Percentiles rank a stretch among this genome's conserved stretches.
phyloP scores from a whole-genome alignment of 192 early-diverging fungal genomes.

The Coemansia sp. region DNA sequence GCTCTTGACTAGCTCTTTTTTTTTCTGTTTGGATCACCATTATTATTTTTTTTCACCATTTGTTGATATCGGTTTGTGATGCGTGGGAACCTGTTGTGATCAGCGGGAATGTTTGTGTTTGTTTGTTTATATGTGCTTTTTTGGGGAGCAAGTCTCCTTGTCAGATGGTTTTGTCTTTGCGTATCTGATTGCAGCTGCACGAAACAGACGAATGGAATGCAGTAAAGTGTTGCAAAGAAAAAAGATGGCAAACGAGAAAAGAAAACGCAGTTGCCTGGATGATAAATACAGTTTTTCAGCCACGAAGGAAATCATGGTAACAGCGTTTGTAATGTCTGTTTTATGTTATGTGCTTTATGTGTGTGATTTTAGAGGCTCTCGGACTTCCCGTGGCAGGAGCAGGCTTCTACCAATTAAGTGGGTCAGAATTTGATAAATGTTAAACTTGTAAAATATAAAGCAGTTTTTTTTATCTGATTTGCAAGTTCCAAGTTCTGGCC shows the following conservation, averaged over 20 bases:
- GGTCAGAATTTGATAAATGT: too few relatives aligned
- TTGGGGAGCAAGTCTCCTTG: too few relatives aligned
- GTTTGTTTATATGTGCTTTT: too few relatives aligned
- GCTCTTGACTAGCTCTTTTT: background rate
- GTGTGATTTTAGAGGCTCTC: background rate
- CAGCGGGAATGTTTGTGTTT: background rate
- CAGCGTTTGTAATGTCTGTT: background rate
- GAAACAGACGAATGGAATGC: background rate
- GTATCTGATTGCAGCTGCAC: too few relatives aligned
- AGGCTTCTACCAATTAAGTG: background rate
- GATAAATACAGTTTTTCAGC: background rate
- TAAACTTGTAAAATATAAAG: too few relatives aligned
- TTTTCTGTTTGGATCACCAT: too few relatives aligned
- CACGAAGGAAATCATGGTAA: background rate
- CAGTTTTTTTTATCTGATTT: background rate
- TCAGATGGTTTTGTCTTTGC: too few relatives aligned
- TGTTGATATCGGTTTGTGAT: too few relatives aligned
- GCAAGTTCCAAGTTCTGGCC: background rate
- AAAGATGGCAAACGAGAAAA: too few relatives aligned
- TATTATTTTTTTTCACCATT: too few relatives aligned
- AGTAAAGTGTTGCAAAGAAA: background rate
- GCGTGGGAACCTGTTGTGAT: background rate
- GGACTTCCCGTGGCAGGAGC: background rate
- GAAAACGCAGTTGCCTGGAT: background rate
- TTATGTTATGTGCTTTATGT: background rate